Evolutionary conservation across 2,329 filamentous ascomycete species (phyloP).

Genomic region (Aspergillus ustus): DNA sequence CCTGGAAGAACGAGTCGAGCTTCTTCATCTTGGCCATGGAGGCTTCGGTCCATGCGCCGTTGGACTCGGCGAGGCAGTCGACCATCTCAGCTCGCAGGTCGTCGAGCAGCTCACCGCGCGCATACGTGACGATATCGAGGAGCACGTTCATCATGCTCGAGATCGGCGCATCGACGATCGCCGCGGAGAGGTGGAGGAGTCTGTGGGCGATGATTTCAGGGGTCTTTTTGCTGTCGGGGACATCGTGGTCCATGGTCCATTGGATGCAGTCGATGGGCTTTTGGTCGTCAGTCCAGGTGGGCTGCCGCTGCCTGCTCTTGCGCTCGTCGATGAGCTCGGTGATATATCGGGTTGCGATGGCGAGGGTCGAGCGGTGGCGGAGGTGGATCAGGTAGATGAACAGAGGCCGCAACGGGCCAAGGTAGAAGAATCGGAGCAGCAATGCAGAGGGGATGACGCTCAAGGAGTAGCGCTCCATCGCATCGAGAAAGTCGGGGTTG

Average conservation of each 20-base stretch:
- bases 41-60: background rate
- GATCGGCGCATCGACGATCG: background rate
- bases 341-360: background rate
- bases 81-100: background rate
- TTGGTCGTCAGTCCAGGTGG: background rate
- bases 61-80: background rate
- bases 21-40: constrained; percentile 2
- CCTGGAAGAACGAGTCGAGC: constrained; percentile 5
- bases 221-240: background rate
- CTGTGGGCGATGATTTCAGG: background rate
- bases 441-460: background rate
- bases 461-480: background rate
- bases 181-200: background rate
- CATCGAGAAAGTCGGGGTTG: background rate
- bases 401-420: background rate
- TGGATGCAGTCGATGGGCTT: constrained; percentile 6
- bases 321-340: background rate
- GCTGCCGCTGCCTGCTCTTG: background rate
- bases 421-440: background rate
- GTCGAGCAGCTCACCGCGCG: background rate
- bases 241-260: constrained; percentile 2
- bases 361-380: background rate
- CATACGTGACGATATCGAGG: background rate
- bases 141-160: background rate
- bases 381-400: background rate